Evolutionary conservation across 1,284 basidiomycete genomes (phyloP), one percentile per base, ranked within the genome.

Genomic region (Moesziomyces sp.): DNA sequence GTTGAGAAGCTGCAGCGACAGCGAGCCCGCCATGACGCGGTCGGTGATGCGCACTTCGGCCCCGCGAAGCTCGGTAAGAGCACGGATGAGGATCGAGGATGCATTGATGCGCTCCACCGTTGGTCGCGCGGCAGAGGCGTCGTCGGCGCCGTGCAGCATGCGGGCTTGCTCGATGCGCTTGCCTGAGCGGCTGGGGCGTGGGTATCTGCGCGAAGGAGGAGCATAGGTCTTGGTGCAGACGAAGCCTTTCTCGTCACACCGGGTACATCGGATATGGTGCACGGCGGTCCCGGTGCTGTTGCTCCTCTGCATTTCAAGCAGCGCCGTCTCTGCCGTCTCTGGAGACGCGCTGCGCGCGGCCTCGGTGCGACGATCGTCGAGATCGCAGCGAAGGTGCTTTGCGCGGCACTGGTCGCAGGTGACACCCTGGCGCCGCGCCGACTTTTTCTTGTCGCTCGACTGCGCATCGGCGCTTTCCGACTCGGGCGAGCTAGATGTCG

Each of bases 121-220:
- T 1, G 56, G 33, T 21, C n/a, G 59, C 9, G 45, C 38, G 26
- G 45, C 42, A 38, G 58, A 24, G 5, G 46, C 23, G 23, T 62
- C 51, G 8, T n/a, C 35, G 16, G 69, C 67, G 44, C 80, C 81
- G 48, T 83, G 81, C 18, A 83, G 60, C 57, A 70, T 56, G n/a
- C 78, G 72, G 1, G 80, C 80, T 45, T 82, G 75, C 59, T 83
- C 81, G 52, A 83, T 83, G 13, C 81, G 70, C 57, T 79, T 82
- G 6, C 81, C 81, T 1, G 80, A 80, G 7, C 81, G 73, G 46
- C 78, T 76, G 5, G 81, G 81, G 23, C 81, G 71, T 0, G 80
- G 79, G 44, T 76, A 78, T 19, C 76, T 58, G 14, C 77, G 74
- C 4, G 78, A 77, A 18, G 79, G 74, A 6, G 80, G 70, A 1